Base-by-base conservation (phyloP, 805 yeast genomes). In the Kodamaea restingae region DNA sequence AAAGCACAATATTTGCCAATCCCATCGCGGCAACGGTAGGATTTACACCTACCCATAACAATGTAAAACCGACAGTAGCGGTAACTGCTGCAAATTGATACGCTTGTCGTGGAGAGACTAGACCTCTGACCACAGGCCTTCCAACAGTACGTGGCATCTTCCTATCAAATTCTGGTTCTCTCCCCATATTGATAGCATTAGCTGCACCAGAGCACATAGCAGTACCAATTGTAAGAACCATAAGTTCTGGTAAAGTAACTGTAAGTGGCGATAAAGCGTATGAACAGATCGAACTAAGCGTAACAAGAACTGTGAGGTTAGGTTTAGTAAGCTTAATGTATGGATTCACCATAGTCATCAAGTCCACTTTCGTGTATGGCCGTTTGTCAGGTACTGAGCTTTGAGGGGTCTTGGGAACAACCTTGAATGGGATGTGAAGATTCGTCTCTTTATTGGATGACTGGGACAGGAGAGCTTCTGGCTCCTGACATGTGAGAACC, bases 181-280 rank as follows among this genome's bases (percentile, higher is more conserved):
- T 71, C 2, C 88, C 98, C 95, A 90, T 91, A 56, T 93, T 93
- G 35, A 93, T 88, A 3, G 98, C 95, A 63, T 93, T 93, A 2
- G 98, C 98, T 2, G 96, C 81, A 8, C 95, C 95, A 0, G 96
- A 88, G 47, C 93, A 78, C 24, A 93, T 63, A 1, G 91, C 77
- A 0, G 97, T 93, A 11, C 98, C 98, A 0, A 73, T 60, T 0
- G 96, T 86, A 22, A 93, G 67, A 48, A 80, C 79, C 22, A 85
- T 52, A 35, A 93, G 71, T 45, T 86, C 81, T 5, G 77, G 66
- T 3, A 91, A 59, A 1, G 93, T 78, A 0, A 88, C 87, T 8
- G 90, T 78, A 47, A 74, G 73, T 1, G 98, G 98, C 0, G 96
- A 86, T 21, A 93, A 65, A 0, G 97, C 97, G 57, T 91, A 93